phyloP scores from a whole-genome alignment of 1,284 basidiomycete genomes.

The Microstroma glucosiphilum region DNA sequence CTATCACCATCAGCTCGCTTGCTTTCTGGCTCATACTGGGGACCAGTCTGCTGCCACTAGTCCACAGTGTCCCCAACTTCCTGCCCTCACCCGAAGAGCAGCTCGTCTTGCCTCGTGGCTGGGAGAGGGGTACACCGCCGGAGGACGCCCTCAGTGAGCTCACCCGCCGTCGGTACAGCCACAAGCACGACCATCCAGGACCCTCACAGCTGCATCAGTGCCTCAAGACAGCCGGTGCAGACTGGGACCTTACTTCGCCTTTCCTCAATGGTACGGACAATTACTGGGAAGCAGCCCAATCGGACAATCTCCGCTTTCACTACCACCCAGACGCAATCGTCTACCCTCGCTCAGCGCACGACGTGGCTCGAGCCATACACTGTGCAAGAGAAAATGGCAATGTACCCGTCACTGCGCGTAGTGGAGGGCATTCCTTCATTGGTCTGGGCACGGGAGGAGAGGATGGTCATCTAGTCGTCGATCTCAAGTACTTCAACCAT shows the following conservation, averaged over 20 bases:
- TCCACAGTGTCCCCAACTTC: too few species aligned
- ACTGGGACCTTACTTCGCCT: too few species aligned
- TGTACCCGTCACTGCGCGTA: constrained; percentile 41
- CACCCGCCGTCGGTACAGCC: too few species aligned
- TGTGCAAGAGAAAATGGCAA: constrained; percentile 30
- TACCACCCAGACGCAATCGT: constrained; percentile 46
- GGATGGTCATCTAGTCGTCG: constrained; percentile 42
- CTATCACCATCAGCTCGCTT: too few species aligned
- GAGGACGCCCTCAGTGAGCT: too few species aligned
- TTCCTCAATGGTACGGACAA: constrained; percentile 9
- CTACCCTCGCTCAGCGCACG: constrained; percentile 24
- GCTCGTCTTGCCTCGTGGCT: neutral
- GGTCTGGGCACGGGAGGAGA: constrained; percentile 40
- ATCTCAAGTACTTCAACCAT: constrained; percentile 35
- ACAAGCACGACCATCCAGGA: too few species aligned
- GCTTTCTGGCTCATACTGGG: too few species aligned
- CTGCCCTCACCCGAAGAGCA: too few species aligned
- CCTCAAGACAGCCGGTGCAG: too few species aligned
- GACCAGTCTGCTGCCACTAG: too few species aligned
- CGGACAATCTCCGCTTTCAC: constrained; percentile 50
- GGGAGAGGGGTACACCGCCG: neutral
- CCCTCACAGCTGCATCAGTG: too few species aligned
- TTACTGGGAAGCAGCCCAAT: constrained; percentile 25
- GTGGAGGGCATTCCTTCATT: constrained; percentile 51
- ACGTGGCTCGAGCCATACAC: constrained; percentile 38